Conservation (phyloP, 257 asterid species). For the Solanum lycopersicoides region DNA sequence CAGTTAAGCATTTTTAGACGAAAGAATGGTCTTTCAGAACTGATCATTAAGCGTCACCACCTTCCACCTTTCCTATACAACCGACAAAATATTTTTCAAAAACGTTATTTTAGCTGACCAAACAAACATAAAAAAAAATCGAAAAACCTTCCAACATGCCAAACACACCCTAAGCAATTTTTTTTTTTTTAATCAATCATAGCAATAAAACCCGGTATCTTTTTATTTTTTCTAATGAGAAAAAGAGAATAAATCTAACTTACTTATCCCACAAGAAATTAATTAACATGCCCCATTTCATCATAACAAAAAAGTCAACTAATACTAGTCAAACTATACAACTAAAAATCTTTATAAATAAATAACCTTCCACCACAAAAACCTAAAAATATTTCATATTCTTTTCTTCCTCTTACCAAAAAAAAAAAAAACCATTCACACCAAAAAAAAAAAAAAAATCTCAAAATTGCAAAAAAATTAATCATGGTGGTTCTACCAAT, state of each 20-base stretch:
- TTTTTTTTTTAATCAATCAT: background rate
- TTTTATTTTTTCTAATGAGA: background rate
- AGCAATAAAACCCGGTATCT: background rate
- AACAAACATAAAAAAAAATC: background rate
- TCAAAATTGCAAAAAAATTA: background rate
- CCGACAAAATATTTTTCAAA: background rate
- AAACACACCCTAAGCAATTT: background rate
- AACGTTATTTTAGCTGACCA: background rate
- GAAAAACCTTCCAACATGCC: background rate
- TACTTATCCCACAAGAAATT: conserved; percentile 3
- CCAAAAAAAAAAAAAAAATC: background rate
- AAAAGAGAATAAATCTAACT: background rate
- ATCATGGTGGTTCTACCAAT: conserved; percentile 6
- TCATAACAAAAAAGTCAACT: conserved; percentile 12
- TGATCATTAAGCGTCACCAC: background rate
- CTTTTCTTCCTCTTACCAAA: background rate
- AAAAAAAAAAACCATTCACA: background rate
- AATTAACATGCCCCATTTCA: background rate
- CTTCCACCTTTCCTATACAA: background rate
- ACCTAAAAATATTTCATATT: background rate
- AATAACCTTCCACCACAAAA: background rate
- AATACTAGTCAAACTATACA: conserved; percentile 9
- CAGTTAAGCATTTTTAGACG: background rate
- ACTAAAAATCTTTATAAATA: conserved; percentile 5
- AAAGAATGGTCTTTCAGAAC: background rate